Base-by-base conservation (phyloP, 768 basidiomycete genomes). In the Serpula lacrymans region DNA sequence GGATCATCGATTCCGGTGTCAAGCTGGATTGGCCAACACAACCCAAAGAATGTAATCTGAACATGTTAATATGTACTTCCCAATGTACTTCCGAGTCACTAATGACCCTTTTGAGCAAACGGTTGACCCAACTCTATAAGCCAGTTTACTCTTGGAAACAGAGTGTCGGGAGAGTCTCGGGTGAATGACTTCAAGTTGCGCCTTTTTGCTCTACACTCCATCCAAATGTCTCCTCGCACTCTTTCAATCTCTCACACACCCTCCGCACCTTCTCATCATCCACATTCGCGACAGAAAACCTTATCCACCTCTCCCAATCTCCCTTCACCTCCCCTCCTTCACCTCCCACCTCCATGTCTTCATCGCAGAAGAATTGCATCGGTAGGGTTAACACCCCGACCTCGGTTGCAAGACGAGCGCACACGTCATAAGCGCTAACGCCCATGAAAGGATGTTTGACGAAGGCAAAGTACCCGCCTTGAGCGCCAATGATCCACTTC, bases 221-320 rank as follows among this genome's bases (percentile, higher is more conserved):
- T 34, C 51, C 63, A 49, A 74, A 74, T 10, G 36, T 45, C 8
- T 10, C 14, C 29, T 60, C 63, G 20, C 65, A 70, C 45, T 69
- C 66, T 40, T 37, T 58, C 50, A 84, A 50, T 38, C 82, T 63
- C 60, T 65, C 65, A 44, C 80, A 83, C 5, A 77, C 79, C 25
- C 58, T 49, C 48, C 55, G 52, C 13, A 83, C 70, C 53, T 73
- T 68, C 37, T 75, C 77, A 37, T 88, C 84, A 30, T 73, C 70
- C n/a, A 88, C 77, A 58, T 88, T 91, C 10, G 87, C 85, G 3
- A 90, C 82, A 8, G 84, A 86, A 58, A 91, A 85, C 39, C 88
- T 71, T 22, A 90, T 64, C 84, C 84, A 90, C 40, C 72, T 62
- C 27, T 78, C 74, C 50, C 70, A 69, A 6, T 72, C 76, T 27